Conservation (phyloP, 305 asterid species). For the Solanum aculeatissimum region DNA sequence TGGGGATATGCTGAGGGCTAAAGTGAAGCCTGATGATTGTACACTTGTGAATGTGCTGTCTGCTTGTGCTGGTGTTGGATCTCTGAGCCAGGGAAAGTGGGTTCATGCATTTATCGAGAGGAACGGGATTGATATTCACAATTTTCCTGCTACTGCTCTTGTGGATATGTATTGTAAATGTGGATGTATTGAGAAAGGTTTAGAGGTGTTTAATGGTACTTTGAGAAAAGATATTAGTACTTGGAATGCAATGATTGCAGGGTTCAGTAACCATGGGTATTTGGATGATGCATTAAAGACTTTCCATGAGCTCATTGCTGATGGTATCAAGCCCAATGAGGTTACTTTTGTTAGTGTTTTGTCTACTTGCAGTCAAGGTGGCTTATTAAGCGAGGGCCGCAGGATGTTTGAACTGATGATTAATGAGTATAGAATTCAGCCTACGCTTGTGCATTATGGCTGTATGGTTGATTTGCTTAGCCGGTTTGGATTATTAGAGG, state of each 20-base stretch:
- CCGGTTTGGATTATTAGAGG: conserved; percentile 22
- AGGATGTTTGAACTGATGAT: conserved; percentile 21
- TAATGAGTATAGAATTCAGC: conserved; percentile 14
- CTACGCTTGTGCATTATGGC: conserved; percentile 26
- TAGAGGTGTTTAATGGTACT: conserved; percentile 14
- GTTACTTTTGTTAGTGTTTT: conserved; percentile 25
- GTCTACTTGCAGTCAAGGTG: conserved; percentile 33
- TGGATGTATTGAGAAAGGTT: conserved; percentile 24
- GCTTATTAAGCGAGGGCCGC: conserved; percentile 20
- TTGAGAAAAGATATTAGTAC: conserved; percentile 20
- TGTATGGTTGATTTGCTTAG: conserved; percentile 37
- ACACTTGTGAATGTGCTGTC: conserved; percentile 28
- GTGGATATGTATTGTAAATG: conserved; percentile 37
- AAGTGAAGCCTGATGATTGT: conserved; percentile 19
- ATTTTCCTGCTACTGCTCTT: conserved; percentile 28
- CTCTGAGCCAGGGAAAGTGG: conserved; percentile 26
- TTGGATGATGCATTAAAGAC: conserved; percentile 17
- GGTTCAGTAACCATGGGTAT: conserved; percentile 29
- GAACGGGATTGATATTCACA: conserved; percentile 10
- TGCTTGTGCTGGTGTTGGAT: conserved; percentile 25
- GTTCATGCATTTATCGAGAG: conserved; percentile 13
- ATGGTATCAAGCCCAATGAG: conserved; percentile 18
- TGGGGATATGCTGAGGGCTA: conserved; percentile 19
- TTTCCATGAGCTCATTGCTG: conserved; percentile 15
- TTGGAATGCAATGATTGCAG: conserved; percentile 35